Evolutionary conservation across 1,284 basidiomycete species (phyloP).

Genomic region (Anthracocystis panici-leucophaei): DNA sequence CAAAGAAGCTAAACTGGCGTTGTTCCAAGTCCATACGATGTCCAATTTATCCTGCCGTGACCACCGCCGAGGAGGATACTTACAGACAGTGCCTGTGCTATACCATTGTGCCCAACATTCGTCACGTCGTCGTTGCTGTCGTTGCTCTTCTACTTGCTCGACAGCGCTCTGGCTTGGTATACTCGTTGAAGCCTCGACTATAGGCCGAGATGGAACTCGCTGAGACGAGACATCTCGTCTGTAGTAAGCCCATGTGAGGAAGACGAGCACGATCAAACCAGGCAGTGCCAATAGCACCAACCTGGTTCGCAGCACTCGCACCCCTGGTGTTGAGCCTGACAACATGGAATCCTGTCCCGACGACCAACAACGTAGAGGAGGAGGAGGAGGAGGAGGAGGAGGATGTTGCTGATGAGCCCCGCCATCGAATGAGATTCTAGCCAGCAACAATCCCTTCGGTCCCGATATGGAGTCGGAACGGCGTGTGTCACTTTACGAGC

Average conservation of each 20-base stretch:
- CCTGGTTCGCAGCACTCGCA: slow-evolving; percentile 14
- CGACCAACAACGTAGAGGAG: background rate
- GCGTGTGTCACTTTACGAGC: too few relatives aligned
- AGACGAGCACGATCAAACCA: slow-evolving; percentile 21
- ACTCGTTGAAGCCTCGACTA: background rate
- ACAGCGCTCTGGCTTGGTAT: background rate
- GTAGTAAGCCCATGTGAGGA: slow-evolving; percentile 15
- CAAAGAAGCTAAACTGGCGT: slow-evolving; percentile 5
- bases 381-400: background rate
- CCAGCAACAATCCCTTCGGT: too few relatives aligned
- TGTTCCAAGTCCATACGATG: slow-evolving; percentile 31
- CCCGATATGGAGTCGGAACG: too few relatives aligned
- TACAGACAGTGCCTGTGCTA: slow-evolving; percentile 20
- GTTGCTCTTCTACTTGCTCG: background rate
- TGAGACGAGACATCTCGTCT: slow-evolving; percentile 3
- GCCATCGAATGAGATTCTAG: too few relatives aligned
- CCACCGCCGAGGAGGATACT: slow-evolving; percentile 10
- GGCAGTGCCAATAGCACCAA: slow-evolving; percentile 22
- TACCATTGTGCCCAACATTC: slow-evolving; percentile 36
- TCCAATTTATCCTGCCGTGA: slow-evolving; percentile 22
- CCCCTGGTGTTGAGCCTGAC: background rate
- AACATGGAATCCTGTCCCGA: background rate
- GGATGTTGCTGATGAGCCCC: background rate
- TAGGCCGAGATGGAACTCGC: background rate
- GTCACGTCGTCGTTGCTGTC: background rate